Evolutionary conservation across 352 stramenopile species (phyloP).

Genomic region (Elongisporangium anandrum): DNA sequence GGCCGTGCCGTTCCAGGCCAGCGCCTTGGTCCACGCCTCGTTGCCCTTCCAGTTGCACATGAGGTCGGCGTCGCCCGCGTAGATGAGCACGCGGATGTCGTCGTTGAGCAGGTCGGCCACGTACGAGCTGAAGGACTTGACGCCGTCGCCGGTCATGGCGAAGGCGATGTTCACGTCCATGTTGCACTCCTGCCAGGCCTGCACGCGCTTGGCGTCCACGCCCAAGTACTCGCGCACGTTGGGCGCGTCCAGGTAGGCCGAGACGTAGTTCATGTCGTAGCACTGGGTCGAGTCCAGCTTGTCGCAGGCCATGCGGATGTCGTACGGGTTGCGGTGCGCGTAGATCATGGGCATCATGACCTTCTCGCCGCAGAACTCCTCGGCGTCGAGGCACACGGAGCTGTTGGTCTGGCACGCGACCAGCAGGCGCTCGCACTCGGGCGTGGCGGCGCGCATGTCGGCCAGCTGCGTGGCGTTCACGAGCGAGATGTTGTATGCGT

Average conservation of each 20-base stretch:
- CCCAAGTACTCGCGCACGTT: constrained; percentile 36
- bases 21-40: constrained; percentile 87
- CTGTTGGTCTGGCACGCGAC: constrained; percentile 26
- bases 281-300: constrained; percentile 24
- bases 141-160: constrained; percentile 75
- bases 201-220: constrained; percentile 28
- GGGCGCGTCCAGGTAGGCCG: constrained; percentile 48
- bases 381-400: constrained; percentile 27
- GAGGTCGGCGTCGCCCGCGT: constrained; percentile 95
- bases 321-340: constrained; percentile 55
- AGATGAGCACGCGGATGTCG: constrained; percentile 87
- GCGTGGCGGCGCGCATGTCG: constrained; percentile 24
- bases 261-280: constrained; percentile 43
- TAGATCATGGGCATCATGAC: constrained; percentile 32
- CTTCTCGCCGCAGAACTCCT: constrained; percentile 29
- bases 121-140: constrained; percentile 86
- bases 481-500: constrained; percentile 66
- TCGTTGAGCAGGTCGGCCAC: constrained; percentile 85
- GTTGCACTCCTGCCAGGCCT: constrained; percentile 90
- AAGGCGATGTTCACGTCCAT: constrained; percentile 89
- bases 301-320: constrained; percentile 43
- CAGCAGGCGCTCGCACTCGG: constrained; percentile 30
- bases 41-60: constrained; percentile 97
- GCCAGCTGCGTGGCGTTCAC: constrained; percentile 27
- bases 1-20: constrained; percentile 89